Base-by-base conservation (phyloP, 176 grass and related monocot genomes). In the Oryza meyeriana region DNA sequence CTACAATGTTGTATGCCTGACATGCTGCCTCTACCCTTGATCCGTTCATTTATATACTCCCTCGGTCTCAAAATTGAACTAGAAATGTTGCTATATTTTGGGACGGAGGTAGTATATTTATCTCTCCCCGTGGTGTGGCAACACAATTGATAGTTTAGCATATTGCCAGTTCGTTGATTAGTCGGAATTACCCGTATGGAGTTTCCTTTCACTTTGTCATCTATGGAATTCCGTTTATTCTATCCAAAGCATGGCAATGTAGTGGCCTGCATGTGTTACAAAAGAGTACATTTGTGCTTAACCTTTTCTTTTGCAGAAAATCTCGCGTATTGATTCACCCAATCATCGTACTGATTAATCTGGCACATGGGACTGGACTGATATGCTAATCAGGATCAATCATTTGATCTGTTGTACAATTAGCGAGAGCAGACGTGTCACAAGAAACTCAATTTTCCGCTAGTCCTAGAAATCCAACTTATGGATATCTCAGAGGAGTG, bases 211-310 rank as follows among this genome's bases (percentile, higher is more conserved):
- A 78, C 79, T 72, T 87, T 81, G 74, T 85, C 64, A 81, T 48
- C 69, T 62, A 59, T 57, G 22, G 62, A 80, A 66, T 27, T 58
- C 8, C 61, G 34, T 81, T 90, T 73, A 84, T 80, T 80, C 88
- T 73, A 84, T 80, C 59, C 24, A 75, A 86, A 69, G 61, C 70
- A 84, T 77, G 50, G 41, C 34, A 27, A 79, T 80, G 61, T 70
- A 78, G 85, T 88, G 84, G 64, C 32, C 34, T 84, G 69, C 66
- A 89, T 85, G 78, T 89, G 77, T 77, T 81, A 34, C 22, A 71
- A 72, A 86, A 66, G 36, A 81, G 64, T 71, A 44, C 18, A 42
- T 77, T 5, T 27, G 17, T 73, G 72, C 39, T 44, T 52, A 38
- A 35, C 13, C 61, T 64, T 72, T 81, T 71, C 16, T 71, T 58